A percentile compares a stretch with the other conserved stretches of the same genome.
Evolutionary conservation across 148 eudicot genomes (phyloP).

Genomic region (Rhododendron kiyosumense): DNA sequence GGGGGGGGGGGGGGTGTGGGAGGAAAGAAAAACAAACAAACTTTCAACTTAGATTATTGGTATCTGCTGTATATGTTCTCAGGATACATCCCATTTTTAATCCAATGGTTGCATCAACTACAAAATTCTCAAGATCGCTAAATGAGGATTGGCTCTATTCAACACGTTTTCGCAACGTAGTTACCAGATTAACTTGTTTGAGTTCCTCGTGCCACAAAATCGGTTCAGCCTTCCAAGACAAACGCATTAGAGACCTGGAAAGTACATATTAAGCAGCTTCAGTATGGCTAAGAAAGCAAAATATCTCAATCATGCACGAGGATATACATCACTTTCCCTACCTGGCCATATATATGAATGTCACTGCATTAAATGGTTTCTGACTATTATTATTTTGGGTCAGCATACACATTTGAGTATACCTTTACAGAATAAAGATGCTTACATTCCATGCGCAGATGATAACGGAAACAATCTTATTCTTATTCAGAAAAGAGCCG

Average conservation of each 20-base stretch:
- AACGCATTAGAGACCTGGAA: conserved; percentile 4
- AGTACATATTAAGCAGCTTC: not conserved
- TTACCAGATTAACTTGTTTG: not conserved
- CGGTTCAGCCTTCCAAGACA: conserved; percentile 3
- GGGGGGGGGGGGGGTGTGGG: no score
- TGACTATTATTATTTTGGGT: not conserved
- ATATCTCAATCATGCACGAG: not conserved
- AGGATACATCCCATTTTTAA: not conserved
- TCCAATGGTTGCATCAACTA: not conserved
- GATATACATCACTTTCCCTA: not conserved
- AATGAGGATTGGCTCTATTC: not conserved
- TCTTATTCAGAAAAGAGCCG: not conserved
- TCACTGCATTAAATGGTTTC: not conserved
- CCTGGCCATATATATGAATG: not conserved
- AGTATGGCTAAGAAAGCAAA: not conserved
- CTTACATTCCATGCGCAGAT: not conserved
- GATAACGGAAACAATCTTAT: not conserved
- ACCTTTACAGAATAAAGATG: not conserved
- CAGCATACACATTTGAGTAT: not conserved
- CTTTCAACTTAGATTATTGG: not conserved
- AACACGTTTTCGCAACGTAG: not conserved
- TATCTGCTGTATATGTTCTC: not conserved
- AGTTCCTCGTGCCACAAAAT: not conserved
- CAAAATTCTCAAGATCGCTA: not conserved
- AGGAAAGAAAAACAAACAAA: not conserved